Evolutionary conservation across 208 protist species (phyloP), one percentile per base, ranked within the genome.

Genomic region (Trypanosoma boissoni): DNA sequence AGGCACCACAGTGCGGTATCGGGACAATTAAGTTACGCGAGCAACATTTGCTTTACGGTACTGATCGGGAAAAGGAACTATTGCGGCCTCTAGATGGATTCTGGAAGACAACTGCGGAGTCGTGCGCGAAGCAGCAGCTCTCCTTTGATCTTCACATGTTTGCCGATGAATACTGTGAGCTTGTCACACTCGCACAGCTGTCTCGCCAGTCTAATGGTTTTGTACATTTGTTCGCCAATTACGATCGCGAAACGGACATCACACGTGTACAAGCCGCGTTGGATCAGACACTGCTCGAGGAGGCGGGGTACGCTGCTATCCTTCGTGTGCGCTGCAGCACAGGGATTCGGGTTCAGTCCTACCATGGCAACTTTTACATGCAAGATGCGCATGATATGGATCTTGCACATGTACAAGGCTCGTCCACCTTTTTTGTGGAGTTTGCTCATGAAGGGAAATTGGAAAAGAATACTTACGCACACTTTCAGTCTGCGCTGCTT

Each of bases 61-160:
- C 84, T 6, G 82, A 93, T 24, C 83, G 81, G 66, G 92, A 95
- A 58, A 94, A 92, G 78, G 87, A 94, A 62, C 59, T 93, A 37
- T 68, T 92, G 53, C 77, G 76, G 0, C 87, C 92, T 14, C 65
- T 85, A 26, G 79, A 86, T 12, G 84, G 88, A 39, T 93, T 86
- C 66, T 97, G 87, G 87, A 83, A 76, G 26, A 73, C 70, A 27
- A 90, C 81, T 23, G 91, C 88, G 5, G 69, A 58, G 12, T 70
- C 68, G 16, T 83, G 73, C 39, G 88, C 89, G 9, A 81, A 78
- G 68, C 69, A 86, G 58, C 81, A 92, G 36, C 94, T 97, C 49
- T 80, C 84, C 3, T 83, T 94, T 50, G 94, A 97, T 58, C 64
- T 96, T 23, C 89, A 97, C 56, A 71, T 95, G 61, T 94, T 97